phyloP scores from a whole-genome alignment of 108 stramenopile species.

The Pelagomonas calceolata region DNA sequence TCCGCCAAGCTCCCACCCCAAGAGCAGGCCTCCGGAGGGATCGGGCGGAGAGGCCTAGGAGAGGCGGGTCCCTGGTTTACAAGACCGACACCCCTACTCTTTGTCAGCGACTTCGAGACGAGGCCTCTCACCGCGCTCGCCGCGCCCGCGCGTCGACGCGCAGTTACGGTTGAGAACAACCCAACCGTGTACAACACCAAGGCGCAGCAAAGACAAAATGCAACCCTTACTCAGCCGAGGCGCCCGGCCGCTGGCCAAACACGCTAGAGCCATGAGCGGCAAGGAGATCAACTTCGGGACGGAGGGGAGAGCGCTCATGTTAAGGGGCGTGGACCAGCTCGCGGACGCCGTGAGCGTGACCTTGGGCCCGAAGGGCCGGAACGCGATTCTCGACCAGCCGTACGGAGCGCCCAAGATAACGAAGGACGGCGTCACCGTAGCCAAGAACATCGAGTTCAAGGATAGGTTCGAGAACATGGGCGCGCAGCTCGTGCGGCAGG shows the following conservation, averaged over 20 bases:
- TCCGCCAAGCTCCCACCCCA: too few species aligned
- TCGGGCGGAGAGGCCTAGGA: too few species aligned
- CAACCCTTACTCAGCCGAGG: too few species aligned
- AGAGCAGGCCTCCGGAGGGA: too few species aligned
- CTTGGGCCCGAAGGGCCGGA: constrained; percentile 98
- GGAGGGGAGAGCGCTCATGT: constrained; percentile 90
- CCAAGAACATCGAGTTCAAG: constrained; percentile 97
- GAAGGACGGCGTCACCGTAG: constrained; percentile 99
- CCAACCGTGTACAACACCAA: too few species aligned
- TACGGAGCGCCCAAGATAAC: constrained; percentile 99
- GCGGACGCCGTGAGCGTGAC: constrained; percentile 98
- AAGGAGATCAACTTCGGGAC: constrained; percentile 86
- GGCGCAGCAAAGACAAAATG: too few species aligned
- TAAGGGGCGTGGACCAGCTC: constrained; percentile 81
- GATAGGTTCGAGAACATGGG: constrained; percentile 99
- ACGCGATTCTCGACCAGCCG: constrained; percentile 95
- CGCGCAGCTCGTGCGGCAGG: constrained; percentile 80
- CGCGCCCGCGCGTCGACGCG: too few species aligned
- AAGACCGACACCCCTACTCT: too few species aligned
- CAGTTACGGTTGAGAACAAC: too few species aligned
- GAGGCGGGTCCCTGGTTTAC: too few species aligned
- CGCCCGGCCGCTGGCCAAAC: neutral
- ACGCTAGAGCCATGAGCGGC: constrained; percentile 14
- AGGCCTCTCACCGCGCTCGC: too few species aligned
- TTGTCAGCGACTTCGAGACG: too few species aligned